A percentile compares a stretch with the other conserved stretches of the same genome.
Conservation (phyloP, 2,329 filamentous ascomycete genomes). For the Phyllosticta citriasiana region DNA sequence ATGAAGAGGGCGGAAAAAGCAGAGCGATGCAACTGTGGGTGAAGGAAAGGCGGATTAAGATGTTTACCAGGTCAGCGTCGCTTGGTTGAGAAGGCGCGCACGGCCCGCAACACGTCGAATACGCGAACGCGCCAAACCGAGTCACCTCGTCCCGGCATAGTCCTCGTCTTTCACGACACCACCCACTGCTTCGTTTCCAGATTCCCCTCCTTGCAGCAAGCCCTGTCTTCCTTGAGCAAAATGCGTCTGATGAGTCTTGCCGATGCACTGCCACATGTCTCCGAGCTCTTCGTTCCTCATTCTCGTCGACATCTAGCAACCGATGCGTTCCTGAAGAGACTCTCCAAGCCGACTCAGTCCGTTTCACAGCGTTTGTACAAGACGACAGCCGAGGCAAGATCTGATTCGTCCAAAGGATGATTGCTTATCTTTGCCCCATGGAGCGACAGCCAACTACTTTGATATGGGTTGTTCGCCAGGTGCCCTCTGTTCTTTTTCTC, state of each 20-base stretch:
- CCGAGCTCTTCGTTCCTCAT: background rate
- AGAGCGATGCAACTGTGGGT: background rate
- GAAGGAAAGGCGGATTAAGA: background rate
- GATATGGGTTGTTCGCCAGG: too few relatives aligned
- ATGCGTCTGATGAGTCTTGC: background rate
- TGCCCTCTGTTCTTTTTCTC: too few relatives aligned
- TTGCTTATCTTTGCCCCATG: background rate
- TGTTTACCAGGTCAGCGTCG: background rate
- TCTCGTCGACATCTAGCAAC: background rate
- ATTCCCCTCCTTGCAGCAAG: background rate
- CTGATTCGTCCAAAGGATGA: background rate
- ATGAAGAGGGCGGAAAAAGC: background rate
- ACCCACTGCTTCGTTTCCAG: background rate
- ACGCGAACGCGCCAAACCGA: background rate
- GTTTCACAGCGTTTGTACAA: background rate
- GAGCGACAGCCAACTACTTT: too few relatives aligned
- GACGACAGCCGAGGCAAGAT: background rate
- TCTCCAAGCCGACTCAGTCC: background rate
- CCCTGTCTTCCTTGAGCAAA: too few relatives aligned
- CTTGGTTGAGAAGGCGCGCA: background rate
- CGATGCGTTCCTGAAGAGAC: background rate
- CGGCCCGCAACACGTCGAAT: background rate
- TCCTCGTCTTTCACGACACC: background rate
- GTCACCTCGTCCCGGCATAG: background rate
- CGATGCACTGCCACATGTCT: background rate